phyloP scores from a whole-genome alignment of 2,329 filamentous ascomycete genomes.

The Dactylonectria estremocensis region DNA sequence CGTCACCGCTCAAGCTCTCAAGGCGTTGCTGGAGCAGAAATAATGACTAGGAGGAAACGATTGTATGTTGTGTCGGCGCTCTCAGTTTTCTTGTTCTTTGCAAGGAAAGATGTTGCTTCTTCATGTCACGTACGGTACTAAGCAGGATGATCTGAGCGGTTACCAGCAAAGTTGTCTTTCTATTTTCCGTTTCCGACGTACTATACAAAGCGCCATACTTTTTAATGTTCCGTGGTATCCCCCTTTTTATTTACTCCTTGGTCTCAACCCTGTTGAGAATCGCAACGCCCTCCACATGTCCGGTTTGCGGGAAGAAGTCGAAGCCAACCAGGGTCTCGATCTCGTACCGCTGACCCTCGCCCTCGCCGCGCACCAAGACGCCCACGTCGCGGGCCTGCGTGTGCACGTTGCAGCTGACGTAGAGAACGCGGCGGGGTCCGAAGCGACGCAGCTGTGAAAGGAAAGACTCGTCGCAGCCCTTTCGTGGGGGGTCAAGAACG shows the following conservation, averaged over 20 bases:
- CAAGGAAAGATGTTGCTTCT: slow-evolving; percentile 23
- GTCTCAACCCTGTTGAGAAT: slow-evolving; percentile 71
- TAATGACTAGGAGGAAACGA: slow-evolving; percentile 32
- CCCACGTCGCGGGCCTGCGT: slow-evolving; percentile 96
- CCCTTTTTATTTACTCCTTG: slow-evolving; percentile 28
- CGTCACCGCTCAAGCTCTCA: slow-evolving; percentile 80
- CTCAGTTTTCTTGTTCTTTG: slow-evolving; percentile 21
- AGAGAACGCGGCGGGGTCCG: slow-evolving; percentile 85
- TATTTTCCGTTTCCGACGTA: slow-evolving; percentile 23
- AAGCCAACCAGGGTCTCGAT: slow-evolving; percentile 94
- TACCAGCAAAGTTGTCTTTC: slow-evolving; percentile 27
- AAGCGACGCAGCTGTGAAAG: slow-evolving; percentile 84
- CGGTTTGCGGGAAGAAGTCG: slow-evolving; percentile 95
- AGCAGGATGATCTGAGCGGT: slow-evolving; percentile 19
- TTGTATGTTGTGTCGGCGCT: slow-evolving; percentile 28
- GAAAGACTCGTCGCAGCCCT: slow-evolving; percentile 92
- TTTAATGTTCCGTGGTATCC: slow-evolving; percentile 27
- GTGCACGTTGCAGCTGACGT: slow-evolving; percentile 98
- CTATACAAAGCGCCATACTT: slow-evolving; percentile 29
- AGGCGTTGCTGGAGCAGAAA: slow-evolving; percentile 70
- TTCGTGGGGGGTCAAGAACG: slow-evolving; percentile 96
- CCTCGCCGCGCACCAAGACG: slow-evolving; percentile 81
- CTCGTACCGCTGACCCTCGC: slow-evolving; percentile 74
- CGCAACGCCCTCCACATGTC: slow-evolving; percentile 78
- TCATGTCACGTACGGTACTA: slow-evolving; percentile 16